Base-by-base conservation (phyloP, 2,329 filamentous ascomycete genomes). In the Macroventuria anomochaeta region DNA sequence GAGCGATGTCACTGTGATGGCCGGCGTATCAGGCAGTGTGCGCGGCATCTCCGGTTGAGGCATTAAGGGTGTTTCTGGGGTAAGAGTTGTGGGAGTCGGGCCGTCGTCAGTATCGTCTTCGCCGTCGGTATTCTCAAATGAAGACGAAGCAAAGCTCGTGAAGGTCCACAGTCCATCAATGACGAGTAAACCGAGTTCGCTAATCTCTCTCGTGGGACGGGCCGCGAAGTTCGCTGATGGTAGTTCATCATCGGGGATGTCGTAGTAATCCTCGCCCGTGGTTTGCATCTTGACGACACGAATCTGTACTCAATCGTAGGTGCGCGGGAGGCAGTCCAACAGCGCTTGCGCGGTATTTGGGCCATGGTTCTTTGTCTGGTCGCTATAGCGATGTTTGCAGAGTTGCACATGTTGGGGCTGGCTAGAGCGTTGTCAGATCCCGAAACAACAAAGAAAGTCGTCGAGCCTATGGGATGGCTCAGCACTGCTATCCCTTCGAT, bases 221-320 rank as follows among this genome's bases (percentile, higher is more conserved):
- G 57, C 55, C 29, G 63, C 65, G 49, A 68, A 66, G 44, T 68
- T 68, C 5, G 65, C 54, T 37, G 57, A 57, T 5, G 65, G 65
- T 28, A 68, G 32, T 37, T 60, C 42, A 15, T 68, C 61, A 18
- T 53, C 23, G 7, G 62, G 55, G 32, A 66, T 59, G 37, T 68
- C 63, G 29, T 65, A 66, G 44, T 68, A 65, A 21, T 67, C 54
- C 8, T 62, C 43, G 6, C 46, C 57, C 20, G 15, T 26, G 13
- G 55, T 49, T 36, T 50, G 50, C 58, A 63, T 61, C 15, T 26
- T 42, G 37, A 20, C 26, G 18, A 34, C 11, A 6, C 21, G 21
- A 4, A 17, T 49, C 13, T 10, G 15, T 17, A 12, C 21, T 54
- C 51, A 54, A 54, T 54, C 28, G 44, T 34, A 46, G 21, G 23